A percentile compares a stretch with the other conserved stretches of the same genome.
Evolutionary conservation across 2,329 filamentous ascomycete genomes (phyloP).

Genomic region (Talaromyces piceae): DNA sequence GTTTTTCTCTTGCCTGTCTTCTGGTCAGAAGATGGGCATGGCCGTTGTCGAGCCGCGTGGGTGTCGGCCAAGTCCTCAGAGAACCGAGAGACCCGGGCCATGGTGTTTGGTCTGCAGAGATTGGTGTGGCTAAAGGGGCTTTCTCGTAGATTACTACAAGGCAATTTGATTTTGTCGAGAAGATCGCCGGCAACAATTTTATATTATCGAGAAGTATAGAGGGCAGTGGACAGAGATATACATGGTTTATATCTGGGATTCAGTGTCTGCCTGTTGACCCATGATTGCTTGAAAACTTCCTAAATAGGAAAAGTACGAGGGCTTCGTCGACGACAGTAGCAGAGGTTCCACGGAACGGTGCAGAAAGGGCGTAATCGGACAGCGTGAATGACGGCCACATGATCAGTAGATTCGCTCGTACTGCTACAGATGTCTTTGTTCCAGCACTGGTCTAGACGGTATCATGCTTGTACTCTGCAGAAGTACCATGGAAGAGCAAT

Average conservation of each 20-base stretch:
- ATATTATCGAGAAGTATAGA: not conserved
- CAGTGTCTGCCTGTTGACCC: not conserved
- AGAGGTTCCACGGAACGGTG: not conserved
- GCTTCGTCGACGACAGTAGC: not conserved
- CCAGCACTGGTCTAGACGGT: too few relatives aligned
- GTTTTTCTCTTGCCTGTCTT: not conserved
- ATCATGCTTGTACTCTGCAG: too few relatives aligned
- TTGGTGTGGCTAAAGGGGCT: not conserved
- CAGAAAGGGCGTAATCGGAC: not conserved
- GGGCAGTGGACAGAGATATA: not conserved
- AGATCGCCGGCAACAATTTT: not conserved
- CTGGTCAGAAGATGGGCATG: not conserved
- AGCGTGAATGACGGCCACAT: not conserved
- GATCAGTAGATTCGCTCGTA: not conserved
- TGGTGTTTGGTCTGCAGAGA: not conserved
- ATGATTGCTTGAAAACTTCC: not conserved
- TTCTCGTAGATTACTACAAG: not conserved
- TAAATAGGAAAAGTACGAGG: not conserved
- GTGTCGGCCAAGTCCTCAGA: not conserved
- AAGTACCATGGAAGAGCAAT: not conserved
- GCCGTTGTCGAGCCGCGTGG: not conserved
- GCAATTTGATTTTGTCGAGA: not conserved
- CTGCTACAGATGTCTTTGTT: too few relatives aligned
- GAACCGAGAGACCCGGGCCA: conserved; percentile 8
- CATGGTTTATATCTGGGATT: conserved; percentile 1